phyloP scores from a whole-genome alignment of 352 stramenopile species.

The Globisporangium splendens region DNA sequence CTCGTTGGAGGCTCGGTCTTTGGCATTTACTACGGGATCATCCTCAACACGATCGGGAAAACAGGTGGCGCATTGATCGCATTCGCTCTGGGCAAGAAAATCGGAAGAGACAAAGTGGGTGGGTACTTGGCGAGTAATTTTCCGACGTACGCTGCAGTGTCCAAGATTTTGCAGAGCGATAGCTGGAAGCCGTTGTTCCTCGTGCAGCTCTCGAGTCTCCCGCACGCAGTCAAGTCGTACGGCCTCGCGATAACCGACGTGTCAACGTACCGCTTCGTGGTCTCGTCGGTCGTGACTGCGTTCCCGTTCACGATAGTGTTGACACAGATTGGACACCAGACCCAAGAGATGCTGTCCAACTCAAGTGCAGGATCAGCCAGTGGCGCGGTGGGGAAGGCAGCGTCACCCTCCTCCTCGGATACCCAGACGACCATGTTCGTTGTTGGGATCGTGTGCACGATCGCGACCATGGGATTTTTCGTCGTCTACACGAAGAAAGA shows the following conservation, averaged over 20 bases:
- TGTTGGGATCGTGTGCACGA: conserved; percentile 29
- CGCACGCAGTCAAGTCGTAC: conserved; percentile 74
- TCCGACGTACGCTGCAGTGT: conserved; percentile 43
- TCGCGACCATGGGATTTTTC: conserved; percentile 42
- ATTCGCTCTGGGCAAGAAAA: conserved; percentile 52
- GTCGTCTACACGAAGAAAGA: conserved; percentile 49
- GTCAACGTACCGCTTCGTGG: conserved; percentile 41
- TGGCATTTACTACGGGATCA: conserved; percentile 34
- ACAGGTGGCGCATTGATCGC: conserved; percentile 56
- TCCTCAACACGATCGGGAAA: conserved; percentile 64
- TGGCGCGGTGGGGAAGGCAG: conserved; percentile 13
- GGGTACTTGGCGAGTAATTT: conserved; percentile 59
- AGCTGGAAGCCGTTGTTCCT: conserved; percentile 73
- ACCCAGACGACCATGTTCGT: conserved; percentile 26
- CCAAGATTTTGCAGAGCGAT: conserved; percentile 47
- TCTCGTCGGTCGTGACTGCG: conserved; percentile 53
- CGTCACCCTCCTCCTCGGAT: conserved; percentile 8
- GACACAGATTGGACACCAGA: conserved; percentile 61
- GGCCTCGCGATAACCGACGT: conserved; percentile 67
- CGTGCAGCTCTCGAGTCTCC: conserved; percentile 68
- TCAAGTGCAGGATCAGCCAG: conserved; percentile 13
- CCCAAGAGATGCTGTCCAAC: conserved; percentile 35
- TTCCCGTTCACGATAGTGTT: conserved; percentile 56
- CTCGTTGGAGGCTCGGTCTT: conserved; percentile 65
- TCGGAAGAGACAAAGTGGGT: conserved; percentile 46